Base-by-base conservation (phyloP, 345 rosid genomes). In the Aquilaria yunnanensis region DNA sequence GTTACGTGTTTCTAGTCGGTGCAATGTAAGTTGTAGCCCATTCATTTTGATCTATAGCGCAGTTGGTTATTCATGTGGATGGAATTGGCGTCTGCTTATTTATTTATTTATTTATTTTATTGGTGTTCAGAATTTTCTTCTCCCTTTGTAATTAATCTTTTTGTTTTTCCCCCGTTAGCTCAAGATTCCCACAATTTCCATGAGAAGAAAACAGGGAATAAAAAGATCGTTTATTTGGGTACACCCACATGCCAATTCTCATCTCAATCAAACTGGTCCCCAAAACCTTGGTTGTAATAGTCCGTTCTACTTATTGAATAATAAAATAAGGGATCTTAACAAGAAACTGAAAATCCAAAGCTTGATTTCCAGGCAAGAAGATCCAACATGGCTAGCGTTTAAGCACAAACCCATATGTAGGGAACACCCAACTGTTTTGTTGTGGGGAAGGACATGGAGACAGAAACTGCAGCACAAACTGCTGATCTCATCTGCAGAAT, bases 21-120 rank as follows among this genome's bases (percentile, higher is more conserved):
- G 43, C 8, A 4, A 37, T 9, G 8, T 5, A 37, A 37, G 8
- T 37, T 37, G 5, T 37, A 37, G 43, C 43, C 43, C 43, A 37
- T 37, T 9, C 6, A 37, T 37, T 37, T 23, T 37, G 7, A 37
- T 37, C 43, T 37, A 9, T 37, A 37, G 9, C 54, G 48, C 12
- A 56, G 66, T 67, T 63, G 78, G 78, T 80, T 33, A 48, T 58
- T 75, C 80, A 77, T 66, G 78, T 64, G 74, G 78, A 71, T 66
- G 70, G 66, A 54, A 60, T 64, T 58, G 71, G 43, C 12, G 1
- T 52, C 53, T 56, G 49, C 29, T 48, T 29, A 47, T 31, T 34
- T 60, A 16, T 16, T 16, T 16, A 16, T 16, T 16, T 16, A 54
- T 11, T 54, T 54, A 5, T 54, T 23, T 10, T n/a, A 31, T 51